A percentile compares a stretch with the other conserved stretches of the same genome.
Evolutionary conservation across 495 filamentous ascomycete species (phyloP).

Genomic region (Durotheca rogersii): DNA sequence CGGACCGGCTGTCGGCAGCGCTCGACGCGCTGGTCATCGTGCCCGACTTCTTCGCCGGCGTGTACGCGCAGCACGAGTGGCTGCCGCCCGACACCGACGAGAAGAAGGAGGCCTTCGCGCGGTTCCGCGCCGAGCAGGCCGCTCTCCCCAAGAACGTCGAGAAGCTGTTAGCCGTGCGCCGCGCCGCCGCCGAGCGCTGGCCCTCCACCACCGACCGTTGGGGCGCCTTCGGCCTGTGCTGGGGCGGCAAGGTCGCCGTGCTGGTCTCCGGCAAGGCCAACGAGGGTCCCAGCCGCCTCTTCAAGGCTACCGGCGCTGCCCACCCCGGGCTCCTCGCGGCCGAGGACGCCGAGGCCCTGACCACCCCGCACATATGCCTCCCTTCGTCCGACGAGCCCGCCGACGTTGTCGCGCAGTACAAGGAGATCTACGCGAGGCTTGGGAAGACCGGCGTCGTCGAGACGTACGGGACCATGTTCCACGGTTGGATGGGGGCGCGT

Average conservation of each 20-base stretch:
- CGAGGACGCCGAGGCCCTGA: constrained; percentile 47
- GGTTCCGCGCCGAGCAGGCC: constrained; percentile 1
- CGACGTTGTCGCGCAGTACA: constrained; percentile 44
- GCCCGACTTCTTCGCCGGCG: constrained; percentile 52
- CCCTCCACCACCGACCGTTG: constrained; percentile 39
- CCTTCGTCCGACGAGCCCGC: constrained; percentile 56
- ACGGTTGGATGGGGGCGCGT: constrained; percentile 65
- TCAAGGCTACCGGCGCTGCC: constrained; percentile 51
- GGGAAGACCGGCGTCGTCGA: constrained; percentile 47
- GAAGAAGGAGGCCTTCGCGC: constrained; percentile 32
- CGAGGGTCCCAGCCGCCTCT: constrained; percentile 37
- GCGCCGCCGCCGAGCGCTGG: constrained; percentile 34
- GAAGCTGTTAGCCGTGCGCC: constrained; percentile 22
- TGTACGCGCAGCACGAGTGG: constrained; percentile 28
- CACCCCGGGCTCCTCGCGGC: constrained; percentile 45
- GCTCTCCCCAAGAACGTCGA: constrained; percentile 33
- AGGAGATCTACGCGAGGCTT: constrained; percentile 42
- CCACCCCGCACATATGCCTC: constrained; percentile 56
- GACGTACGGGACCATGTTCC: constrained; percentile 54
- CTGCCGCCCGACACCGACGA: constrained; percentile 48
- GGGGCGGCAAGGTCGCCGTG: constrained; percentile 55
- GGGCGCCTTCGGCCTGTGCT: constrained; percentile 51
- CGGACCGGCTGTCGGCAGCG: constrained; percentile 15
- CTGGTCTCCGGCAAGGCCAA: constrained; percentile 38
- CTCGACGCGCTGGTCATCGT: constrained; percentile 43